Evolutionary conservation across 257 asterid genomes (phyloP).

Genomic region (Fraxinus cuspidata): DNA sequence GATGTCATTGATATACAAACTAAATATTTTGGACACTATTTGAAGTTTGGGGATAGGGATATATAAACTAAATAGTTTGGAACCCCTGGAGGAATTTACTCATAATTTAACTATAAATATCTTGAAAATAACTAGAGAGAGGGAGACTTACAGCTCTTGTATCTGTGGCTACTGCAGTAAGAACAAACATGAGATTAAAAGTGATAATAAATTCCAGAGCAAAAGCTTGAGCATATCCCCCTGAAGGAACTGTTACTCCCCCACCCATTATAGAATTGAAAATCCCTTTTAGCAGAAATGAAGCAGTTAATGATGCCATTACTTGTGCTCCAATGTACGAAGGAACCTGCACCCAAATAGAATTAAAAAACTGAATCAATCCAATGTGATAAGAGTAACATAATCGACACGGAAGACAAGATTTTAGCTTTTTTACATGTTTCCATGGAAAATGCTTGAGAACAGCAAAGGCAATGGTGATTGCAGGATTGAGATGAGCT

Average conservation of each 20-base stretch:
- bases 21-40: too few species aligned
- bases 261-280: conserved; percentile 76
- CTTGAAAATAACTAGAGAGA: neutral
- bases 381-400: too few species aligned
- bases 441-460: conserved; percentile 90
- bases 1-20: too few species aligned
- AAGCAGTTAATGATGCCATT: conserved; percentile 64
- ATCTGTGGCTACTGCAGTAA: conserved; percentile 89
- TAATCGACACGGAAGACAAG: too few species aligned
- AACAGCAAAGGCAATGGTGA: conserved; percentile 86
- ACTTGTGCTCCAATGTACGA: conserved; percentile 76
- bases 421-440: conserved; percentile 30
- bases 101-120: too few species aligned
- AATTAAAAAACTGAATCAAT: too few species aligned
- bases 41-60: too few species aligned
- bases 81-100: too few species aligned
- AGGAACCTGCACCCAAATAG: conserved; percentile 49
- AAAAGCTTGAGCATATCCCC: conserved; percentile 63
- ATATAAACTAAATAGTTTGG: too few species aligned
- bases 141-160: conserved; percentile 73
- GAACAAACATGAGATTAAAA: conserved; percentile 89
- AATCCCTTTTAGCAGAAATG: conserved; percentile 59
- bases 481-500: conserved; percentile 87
- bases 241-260: conserved; percentile 73
- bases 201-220: conserved; percentile 73